A percentile compares a stretch with the other conserved stretches of the same genome.
Conservation (phyloP, 225 moss, liverwort and hornwort genomes). For the Straminergon stramineum region DNA sequence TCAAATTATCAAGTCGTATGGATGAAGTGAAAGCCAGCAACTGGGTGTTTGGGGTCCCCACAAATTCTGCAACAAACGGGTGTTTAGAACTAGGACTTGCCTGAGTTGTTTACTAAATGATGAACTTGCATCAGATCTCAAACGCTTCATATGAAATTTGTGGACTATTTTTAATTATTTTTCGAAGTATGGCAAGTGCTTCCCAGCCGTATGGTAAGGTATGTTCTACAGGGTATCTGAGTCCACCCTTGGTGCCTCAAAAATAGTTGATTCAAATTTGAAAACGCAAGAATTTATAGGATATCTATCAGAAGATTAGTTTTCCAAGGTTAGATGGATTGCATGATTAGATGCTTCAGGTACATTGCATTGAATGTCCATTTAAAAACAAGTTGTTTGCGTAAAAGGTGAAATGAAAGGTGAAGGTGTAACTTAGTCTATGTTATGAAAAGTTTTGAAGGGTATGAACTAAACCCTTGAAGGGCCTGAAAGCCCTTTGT, state of each 20-base stretch:
- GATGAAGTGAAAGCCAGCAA: slow-evolving; percentile 3
- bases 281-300: neutral
- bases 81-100: slow-evolving; percentile 3
- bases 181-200: neutral
- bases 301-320: neutral
- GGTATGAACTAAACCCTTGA: no score
- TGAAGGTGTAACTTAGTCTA: neutral
- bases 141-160: neutral
- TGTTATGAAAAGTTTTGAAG: neutral
- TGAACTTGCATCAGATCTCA: slow-evolving; percentile 1
- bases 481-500: no score
- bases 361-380: neutral
- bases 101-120: neutral
- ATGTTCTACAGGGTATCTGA: neutral
- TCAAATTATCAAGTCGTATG: neutral
- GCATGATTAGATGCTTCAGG: neutral
- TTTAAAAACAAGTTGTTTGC: neutral
- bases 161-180: slow-evolving; percentile 2
- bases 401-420: neutral
- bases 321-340: neutral
- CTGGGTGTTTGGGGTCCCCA: neutral
- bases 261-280: neutral
- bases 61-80: neutral
- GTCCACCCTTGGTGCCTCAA: neutral
- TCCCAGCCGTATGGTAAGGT: neutral